These are phyloP conservation scores for Chaetoscypha palmicola DNA, from an alignment of 2,329 filamentous ascomycete species.

Conservation along the genomic window DNA sequence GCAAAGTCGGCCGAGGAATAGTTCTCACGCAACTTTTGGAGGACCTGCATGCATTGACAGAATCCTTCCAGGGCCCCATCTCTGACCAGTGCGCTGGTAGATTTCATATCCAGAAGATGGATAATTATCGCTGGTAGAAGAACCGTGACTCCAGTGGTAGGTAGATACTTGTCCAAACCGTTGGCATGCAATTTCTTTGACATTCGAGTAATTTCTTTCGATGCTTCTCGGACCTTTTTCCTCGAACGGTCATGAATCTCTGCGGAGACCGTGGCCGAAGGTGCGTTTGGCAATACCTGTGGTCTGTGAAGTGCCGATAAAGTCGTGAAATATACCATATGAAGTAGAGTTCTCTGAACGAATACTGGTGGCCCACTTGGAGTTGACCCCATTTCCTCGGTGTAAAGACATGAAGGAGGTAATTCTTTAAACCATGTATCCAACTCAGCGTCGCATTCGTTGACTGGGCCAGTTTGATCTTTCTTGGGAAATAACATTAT, in stretches of 20 bases:
- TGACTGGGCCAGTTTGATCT: constrained; percentile 72
- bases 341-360: constrained; percentile 76
- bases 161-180: constrained; percentile 70
- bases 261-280: constrained; percentile 46
- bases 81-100: constrained; percentile 63
- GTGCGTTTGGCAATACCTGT: constrained; percentile 74
- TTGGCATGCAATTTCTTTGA: constrained; percentile 67
- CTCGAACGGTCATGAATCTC: constrained; percentile 78
- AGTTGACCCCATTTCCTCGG: constrained; percentile 48
- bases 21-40: constrained; percentile 78
- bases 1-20: constrained; percentile 94
- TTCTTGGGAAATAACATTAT: constrained; percentile 94
- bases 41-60: constrained; percentile 85
- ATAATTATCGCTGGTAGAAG: constrained; percentile 90
- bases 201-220: constrained; percentile 78
- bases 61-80: constrained; percentile 73
- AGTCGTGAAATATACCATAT: constrained; percentile 91
- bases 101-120: constrained; percentile 87
- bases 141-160: constrained; percentile 85
- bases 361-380: constrained; percentile 51
- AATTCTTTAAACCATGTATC: constrained; percentile 69
- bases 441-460: constrained; percentile 71
- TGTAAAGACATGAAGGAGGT: constrained; percentile 64
- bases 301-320: constrained; percentile 86
- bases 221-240: constrained; percentile 74